Evolutionary conservation across 345 rosid genomes (phyloP).

Genomic region (Corymbia maculata): DNA sequence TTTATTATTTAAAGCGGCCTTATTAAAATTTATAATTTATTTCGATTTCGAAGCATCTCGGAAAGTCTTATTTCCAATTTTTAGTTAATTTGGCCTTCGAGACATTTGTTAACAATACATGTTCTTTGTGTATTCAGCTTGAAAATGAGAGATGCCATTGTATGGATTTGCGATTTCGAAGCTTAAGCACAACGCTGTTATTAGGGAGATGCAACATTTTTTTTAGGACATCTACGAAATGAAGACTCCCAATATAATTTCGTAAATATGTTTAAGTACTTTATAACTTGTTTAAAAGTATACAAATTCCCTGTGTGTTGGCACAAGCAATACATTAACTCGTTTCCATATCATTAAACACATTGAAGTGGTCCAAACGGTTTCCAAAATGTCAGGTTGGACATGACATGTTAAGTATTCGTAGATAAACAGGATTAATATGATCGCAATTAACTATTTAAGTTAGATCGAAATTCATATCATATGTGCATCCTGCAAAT

Average conservation of each 20-base stretch:
- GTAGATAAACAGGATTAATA: rapidly evolving
- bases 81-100: neutral
- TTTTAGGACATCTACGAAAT: neutral
- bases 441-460: neutral
- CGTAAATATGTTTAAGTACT: neutral
- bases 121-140: rapidly evolving
- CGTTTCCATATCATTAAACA: neutral
- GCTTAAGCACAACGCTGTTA: neutral
- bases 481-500: neutral
- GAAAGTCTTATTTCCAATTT: neutral
- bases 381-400: neutral
- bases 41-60: neutral
- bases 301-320: neutral
- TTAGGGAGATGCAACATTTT: neutral
- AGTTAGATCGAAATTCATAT: neutral
- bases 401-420: rapidly evolving
- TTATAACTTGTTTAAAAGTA: neutral
- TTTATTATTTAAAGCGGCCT: neutral
- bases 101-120: neutral
- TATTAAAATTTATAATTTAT: neutral
- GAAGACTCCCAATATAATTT: neutral
- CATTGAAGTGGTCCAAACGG: neutral
- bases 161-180: neutral
- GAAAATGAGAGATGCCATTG: rapidly evolving
- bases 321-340: neutral